A percentile compares a stretch with the other conserved stretches of the same genome.
phyloP scores from a whole-genome alignment of 306 rosid species.

The Casuarina cunninghamiana region DNA sequence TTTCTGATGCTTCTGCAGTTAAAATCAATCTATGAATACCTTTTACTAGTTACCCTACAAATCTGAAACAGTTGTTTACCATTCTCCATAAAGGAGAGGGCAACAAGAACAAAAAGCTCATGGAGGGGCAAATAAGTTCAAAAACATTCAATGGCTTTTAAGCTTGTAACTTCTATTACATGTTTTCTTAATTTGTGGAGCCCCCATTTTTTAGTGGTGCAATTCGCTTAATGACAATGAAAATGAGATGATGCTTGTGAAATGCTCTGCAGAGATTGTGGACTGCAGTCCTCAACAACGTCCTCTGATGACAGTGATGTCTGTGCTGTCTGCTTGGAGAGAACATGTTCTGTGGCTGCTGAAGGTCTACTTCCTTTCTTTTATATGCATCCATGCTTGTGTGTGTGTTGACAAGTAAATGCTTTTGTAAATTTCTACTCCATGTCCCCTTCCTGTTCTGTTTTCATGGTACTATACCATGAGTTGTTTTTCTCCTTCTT shows the following conservation, averaged over 20 bases:
- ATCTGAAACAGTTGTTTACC: not conserved
- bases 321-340: slow-evolving; percentile 95
- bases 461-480: not conserved
- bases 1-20: not conserved
- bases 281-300: slow-evolving; percentile 60
- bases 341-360: slow-evolving; percentile 83
- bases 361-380: slow-evolving; percentile 58
- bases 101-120: not conserved
- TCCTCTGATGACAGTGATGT: slow-evolving; percentile 61
- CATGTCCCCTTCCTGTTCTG: not conserved
- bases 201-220: not conserved
- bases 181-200: not conserved
- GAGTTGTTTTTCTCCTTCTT: not conserved
- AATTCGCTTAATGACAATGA: slow-evolving; percentile 1
- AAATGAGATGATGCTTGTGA: slow-evolving; percentile 26
- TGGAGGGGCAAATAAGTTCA: not conserved
- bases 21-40: not conserved
- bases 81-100: not conserved
- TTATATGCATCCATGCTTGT: not conserved
- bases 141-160: not conserved
- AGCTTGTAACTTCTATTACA: not conserved
- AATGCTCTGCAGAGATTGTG: slow-evolving; percentile 73
- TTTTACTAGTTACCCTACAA: not conserved
- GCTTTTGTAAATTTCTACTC: not conserved
- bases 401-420: not conserved